phyloP scores from a whole-genome alignment of 371 early-diverging fungal species.

The Mucor indicus region DNA sequence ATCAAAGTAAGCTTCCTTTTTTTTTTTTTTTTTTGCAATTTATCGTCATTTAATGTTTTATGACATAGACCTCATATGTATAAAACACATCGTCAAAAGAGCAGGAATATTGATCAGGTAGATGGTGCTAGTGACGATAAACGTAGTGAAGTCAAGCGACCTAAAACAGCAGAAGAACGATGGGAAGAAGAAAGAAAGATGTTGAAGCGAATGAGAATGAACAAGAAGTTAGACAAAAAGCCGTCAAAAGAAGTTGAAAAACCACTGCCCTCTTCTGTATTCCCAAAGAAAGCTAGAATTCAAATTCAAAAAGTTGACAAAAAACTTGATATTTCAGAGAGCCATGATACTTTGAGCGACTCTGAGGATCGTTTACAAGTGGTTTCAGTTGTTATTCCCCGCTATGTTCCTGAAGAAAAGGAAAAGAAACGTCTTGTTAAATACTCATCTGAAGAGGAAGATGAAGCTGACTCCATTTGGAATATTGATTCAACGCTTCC shows the following conservation, averaged over 20 bases:
- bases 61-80: background rate
- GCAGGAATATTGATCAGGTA: conserved; percentile 34
- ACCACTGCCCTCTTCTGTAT: too few relatives aligned
- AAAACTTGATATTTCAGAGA: too few relatives aligned
- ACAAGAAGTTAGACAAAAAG: too few relatives aligned
- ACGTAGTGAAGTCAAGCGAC: background rate
- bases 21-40: background rate
- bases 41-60: background rate
- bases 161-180: conserved; percentile 1
- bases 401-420: background rate
- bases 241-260: background rate
- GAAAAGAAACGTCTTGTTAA: too few relatives aligned
- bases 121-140: conserved; percentile 49
- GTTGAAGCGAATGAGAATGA: conserved; percentile 1
- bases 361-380: background rate
- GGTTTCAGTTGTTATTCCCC: background rate
- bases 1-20: conserved; percentile 1
- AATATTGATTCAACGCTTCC: too few relatives aligned
- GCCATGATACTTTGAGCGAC: too few relatives aligned
- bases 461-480: too few relatives aligned
- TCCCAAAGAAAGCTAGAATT: too few relatives aligned
- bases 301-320: too few relatives aligned
- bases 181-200: conserved; percentile 9
- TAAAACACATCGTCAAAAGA: background rate
- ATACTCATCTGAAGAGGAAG: too few relatives aligned